A percentile compares a stretch with the other conserved stretches of the same genome.
Conservation (phyloP, 1,284 basidiomycete species). For the Irpex sp. region DNA sequence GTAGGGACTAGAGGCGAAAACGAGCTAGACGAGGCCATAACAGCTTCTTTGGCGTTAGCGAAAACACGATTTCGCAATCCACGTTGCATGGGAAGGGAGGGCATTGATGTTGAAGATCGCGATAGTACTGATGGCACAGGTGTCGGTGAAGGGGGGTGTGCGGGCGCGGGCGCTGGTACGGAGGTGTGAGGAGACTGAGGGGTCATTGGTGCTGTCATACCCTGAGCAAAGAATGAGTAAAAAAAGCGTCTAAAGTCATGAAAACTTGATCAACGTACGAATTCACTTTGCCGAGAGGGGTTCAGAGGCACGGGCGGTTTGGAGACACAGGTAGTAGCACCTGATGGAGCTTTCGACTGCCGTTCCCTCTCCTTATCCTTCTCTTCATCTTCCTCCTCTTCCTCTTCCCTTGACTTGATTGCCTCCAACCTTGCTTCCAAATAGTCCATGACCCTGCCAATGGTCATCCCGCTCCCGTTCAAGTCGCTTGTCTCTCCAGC, state of each 20-base stretch:
- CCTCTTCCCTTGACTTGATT: conserved; percentile 64
- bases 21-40: background rate
- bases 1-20: conserved; percentile 8
- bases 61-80: background rate
- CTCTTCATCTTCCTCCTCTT: conserved; percentile 77
- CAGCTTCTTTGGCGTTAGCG: conserved; percentile 5
- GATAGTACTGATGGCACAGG: background rate
- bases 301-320: background rate
- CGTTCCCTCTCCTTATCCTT: conserved; percentile 45
- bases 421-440: conserved; percentile 61
- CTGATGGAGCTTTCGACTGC: conserved; percentile 2
- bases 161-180: background rate
- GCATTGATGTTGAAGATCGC: background rate
- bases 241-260: background rate
- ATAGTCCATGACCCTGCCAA: conserved; percentile 78
- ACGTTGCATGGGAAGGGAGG: background rate
- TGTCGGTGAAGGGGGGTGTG: conserved; percentile 1
- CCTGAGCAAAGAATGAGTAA: background rate
- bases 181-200: conserved; percentile 1
- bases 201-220: conserved; percentile 1
- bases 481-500: conserved; percentile 40
- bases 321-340: background rate
- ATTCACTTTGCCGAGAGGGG: background rate
- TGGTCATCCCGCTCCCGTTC: conserved; percentile 46
- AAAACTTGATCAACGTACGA: background rate